These are phyloP conservation scores for Globisporangium spinosum DNA, from an alignment of 352 stramenopile species.

Conservation along the genomic window DNA sequence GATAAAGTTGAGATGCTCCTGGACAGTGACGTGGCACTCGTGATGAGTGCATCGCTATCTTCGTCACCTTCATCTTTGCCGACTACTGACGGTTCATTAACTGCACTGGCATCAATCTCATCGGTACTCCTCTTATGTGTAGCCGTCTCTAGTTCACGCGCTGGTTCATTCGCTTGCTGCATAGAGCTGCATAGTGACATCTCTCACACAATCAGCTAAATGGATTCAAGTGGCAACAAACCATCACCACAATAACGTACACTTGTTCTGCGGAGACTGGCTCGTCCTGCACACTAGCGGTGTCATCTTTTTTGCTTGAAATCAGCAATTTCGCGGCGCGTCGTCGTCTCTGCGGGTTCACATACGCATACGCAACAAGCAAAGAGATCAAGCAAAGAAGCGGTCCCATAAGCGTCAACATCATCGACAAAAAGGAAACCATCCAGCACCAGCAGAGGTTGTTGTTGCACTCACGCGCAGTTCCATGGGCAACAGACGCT, in stretches of 20 bases:
- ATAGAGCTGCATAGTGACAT: not conserved
- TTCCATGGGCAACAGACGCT: conserved; percentile 68
- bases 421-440: not conserved
- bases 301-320: not conserved
- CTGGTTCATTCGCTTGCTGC: not conserved
- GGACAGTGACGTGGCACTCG: conserved; percentile 15
- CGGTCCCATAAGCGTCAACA: conserved; percentile 3
- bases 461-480: conserved; percentile 43
- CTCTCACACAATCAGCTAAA: not conserved
- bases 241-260: not conserved
- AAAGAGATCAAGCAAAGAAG: not conserved
- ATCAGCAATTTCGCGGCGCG: conserved; percentile 54
- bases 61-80: not conserved
- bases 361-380: not conserved
- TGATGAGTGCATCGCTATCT: not conserved
- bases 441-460: not conserved
- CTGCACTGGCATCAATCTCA: not conserved
- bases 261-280: not conserved
- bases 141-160: not conserved
- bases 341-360: conserved; percentile 41
- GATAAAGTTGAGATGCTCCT: conserved; percentile 11
- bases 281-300: not conserved
- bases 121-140: not conserved
- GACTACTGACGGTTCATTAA: not conserved
- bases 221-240: not conserved